Conservation (phyloP, 2,329 filamentous ascomycete genomes). For the Stagonosporopsis tanaceti region DNA sequence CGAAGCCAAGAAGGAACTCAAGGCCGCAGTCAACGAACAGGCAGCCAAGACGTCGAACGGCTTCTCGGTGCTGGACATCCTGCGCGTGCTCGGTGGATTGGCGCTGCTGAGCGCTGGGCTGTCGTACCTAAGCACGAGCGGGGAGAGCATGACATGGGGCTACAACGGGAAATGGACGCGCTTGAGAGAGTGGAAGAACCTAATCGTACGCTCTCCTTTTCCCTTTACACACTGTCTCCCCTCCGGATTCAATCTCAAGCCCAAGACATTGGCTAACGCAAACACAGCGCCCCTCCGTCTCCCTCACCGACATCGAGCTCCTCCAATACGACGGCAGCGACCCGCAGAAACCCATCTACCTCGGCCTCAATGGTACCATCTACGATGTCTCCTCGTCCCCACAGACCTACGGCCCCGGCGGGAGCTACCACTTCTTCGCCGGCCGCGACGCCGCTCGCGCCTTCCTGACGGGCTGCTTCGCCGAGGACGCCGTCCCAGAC, state of each 20-base stretch:
- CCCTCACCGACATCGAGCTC: slow-evolving; percentile 79
- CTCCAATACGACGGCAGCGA: slow-evolving; percentile 79
- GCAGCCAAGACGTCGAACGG: slow-evolving; percentile 31
- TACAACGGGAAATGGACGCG: slow-evolving; percentile 51
- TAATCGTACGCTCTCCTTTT: slow-evolving; percentile 34
- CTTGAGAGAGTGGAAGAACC: slow-evolving; percentile 43
- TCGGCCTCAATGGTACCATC: slow-evolving; percentile 87
- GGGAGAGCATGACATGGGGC: slow-evolving; percentile 59
- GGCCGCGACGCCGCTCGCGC: slow-evolving; percentile 86
- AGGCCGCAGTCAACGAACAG: slow-evolving; percentile 35
- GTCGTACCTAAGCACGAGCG: slow-evolving; percentile 78
- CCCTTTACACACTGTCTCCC: not conserved
- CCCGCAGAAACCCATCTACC: slow-evolving; percentile 78
- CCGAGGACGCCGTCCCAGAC: slow-evolving; percentile 83
- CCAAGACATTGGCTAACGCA: not conserved
- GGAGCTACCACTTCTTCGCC: slow-evolving; percentile 85
- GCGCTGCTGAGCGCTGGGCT: slow-evolving; percentile 71
- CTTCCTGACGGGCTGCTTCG: slow-evolving; percentile 93
- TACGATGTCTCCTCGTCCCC: slow-evolving; percentile 78
- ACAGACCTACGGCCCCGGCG: slow-evolving; percentile 69
- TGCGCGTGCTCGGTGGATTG: slow-evolving; percentile 74
- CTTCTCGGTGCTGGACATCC: slow-evolving; percentile 64
- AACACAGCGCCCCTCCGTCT: slow-evolving; percentile 63
- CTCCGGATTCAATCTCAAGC: not conserved
- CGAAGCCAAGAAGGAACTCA: slow-evolving; percentile 37